Evolutionary conservation across 2,329 filamentous ascomycete species (phyloP).

Genomic region (Phialophora chinensis): DNA sequence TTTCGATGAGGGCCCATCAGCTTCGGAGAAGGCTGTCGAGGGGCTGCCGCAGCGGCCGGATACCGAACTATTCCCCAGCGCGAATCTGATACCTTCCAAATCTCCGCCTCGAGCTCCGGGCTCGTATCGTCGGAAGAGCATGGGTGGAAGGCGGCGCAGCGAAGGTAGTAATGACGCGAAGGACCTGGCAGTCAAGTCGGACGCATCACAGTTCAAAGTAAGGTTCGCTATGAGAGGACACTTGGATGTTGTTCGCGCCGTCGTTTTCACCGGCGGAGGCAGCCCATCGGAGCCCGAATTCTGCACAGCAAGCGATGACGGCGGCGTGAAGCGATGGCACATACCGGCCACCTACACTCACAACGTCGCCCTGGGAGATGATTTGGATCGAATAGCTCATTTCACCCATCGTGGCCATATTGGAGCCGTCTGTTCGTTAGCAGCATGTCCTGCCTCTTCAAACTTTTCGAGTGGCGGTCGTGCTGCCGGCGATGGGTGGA

Average conservation of each 20-base stretch:
- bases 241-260: conserved; percentile 88
- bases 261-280: conserved; percentile 96
- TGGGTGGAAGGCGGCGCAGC: conserved; percentile 70
- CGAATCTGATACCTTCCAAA: conserved; percentile 77
- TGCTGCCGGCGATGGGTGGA: conserved; percentile 92
- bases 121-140: conserved; percentile 80
- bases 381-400: conserved; percentile 89
- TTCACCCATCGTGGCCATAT: conserved; percentile 94
- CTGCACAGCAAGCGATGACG: conserved; percentile 93
- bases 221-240: conserved; percentile 91
- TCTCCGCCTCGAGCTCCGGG: conserved; percentile 71
- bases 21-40: conserved; percentile 53
- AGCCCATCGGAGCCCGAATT: conserved; percentile 96
- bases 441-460: conserved; percentile 83
- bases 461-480: conserved; percentile 89
- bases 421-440: conserved; percentile 85
- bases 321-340: conserved; percentile 95
- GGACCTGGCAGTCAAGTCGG: conserved; percentile 61
- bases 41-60: conserved; percentile 72
- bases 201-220: conserved; percentile 84
- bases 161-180: conserved; percentile 69
- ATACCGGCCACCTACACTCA: conserved; percentile 74
- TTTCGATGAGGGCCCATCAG: conserved; percentile 76
- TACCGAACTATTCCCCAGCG: conserved; percentile 83
- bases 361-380: conserved; percentile 65